Conservation (phyloP, 176 grass and related monocot species). For the Hordeum marinum region DNA sequence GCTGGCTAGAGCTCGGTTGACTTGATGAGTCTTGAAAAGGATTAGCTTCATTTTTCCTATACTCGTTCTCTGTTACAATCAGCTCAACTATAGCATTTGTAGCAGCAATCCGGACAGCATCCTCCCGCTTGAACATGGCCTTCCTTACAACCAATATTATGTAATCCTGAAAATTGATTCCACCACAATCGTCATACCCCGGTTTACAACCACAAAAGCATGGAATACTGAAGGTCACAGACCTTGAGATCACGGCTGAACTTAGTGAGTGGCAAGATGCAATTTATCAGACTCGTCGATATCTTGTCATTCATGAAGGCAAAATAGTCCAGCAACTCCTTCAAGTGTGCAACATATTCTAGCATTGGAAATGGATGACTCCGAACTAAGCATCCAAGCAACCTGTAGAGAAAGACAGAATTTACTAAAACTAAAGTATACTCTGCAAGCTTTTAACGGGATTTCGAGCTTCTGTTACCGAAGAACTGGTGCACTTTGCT, state of each 20-base stretch:
- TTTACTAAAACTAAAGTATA: not conserved
- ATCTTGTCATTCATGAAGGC: conserved; percentile 69
- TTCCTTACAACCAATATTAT: conserved; percentile 85
- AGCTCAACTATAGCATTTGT: conserved; percentile 68
- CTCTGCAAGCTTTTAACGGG: conserved; percentile 1
- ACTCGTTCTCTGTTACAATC: conserved; percentile 54
- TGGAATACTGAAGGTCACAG: conserved; percentile 5
- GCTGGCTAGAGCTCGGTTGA: conserved; percentile 84
- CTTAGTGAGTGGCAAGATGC: conserved; percentile 73
- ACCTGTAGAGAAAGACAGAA: conserved; percentile 27
- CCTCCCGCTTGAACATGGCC: conserved; percentile 90
- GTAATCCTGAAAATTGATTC: conserved; percentile 65
- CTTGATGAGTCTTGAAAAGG: conserved; percentile 66
- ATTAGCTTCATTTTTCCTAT: conserved; percentile 44
- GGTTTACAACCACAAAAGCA: not conserved
- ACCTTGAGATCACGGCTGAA: conserved; percentile 76
- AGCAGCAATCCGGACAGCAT: conserved; percentile 59
- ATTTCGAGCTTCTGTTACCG: conserved; percentile 29
- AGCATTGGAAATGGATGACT: conserved; percentile 63
- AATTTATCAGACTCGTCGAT: conserved; percentile 57
- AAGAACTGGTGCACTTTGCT: conserved; percentile 52
- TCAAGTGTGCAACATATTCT: conserved; percentile 63
- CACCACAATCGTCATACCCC: conserved; percentile 8
- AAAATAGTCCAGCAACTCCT: conserved; percentile 88
- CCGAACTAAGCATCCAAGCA: conserved; percentile 58